These are phyloP conservation scores for Corynascus novoguineensis DNA, from an alignment of 495 filamentous ascomycete species.

Conservation along the genomic window DNA sequence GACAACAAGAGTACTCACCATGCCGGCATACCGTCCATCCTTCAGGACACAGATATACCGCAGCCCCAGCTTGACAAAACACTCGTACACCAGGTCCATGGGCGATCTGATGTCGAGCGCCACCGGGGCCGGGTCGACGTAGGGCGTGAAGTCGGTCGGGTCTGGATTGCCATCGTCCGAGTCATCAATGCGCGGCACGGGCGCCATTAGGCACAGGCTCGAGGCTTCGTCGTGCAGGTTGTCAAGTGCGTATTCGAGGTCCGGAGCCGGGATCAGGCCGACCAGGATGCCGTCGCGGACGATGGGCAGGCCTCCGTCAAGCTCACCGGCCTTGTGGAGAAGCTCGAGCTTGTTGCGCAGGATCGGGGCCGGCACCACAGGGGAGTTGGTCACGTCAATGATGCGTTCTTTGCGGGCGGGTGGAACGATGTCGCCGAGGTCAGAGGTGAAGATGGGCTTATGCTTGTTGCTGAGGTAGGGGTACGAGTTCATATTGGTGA, in stretches of 20 bases:
- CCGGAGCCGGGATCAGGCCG: slow-evolving; percentile 87
- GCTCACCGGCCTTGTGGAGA: slow-evolving; percentile 78
- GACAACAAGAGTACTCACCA: slow-evolving; percentile 51
- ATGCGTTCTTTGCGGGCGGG: slow-evolving; percentile 65
- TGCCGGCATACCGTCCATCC: slow-evolving; percentile 78
- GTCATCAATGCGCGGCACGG: slow-evolving; percentile 50
- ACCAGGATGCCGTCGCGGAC: slow-evolving; percentile 72
- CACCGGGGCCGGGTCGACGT: slow-evolving; percentile 87
- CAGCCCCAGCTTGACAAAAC: slow-evolving; percentile 89
- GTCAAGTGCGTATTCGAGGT: slow-evolving; percentile 90
- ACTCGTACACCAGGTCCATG: slow-evolving; percentile 95
- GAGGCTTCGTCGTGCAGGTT: slow-evolving; percentile 67
- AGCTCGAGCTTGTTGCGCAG: slow-evolving; percentile 75
- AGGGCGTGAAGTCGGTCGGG: slow-evolving; percentile 79
- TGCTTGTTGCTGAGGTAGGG: slow-evolving; percentile 93
- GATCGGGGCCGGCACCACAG: slow-evolving; percentile 65
- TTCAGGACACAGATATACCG: slow-evolving; percentile 85
- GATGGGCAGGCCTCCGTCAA: slow-evolving; percentile 89
- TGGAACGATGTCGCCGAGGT: slow-evolving; percentile 79
- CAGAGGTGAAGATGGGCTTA: slow-evolving; percentile 78
- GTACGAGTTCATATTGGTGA: slow-evolving; percentile 96
- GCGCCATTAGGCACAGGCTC: slow-evolving; percentile 74
- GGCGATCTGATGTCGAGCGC: slow-evolving; percentile 83
- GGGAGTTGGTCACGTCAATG: slow-evolving; percentile 81
- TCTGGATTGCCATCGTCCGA: slow-evolving; percentile 56